phyloP scores from a whole-genome alignment of 2,329 filamentous ascomycete species.

The Sclerotinia borealis region DNA sequence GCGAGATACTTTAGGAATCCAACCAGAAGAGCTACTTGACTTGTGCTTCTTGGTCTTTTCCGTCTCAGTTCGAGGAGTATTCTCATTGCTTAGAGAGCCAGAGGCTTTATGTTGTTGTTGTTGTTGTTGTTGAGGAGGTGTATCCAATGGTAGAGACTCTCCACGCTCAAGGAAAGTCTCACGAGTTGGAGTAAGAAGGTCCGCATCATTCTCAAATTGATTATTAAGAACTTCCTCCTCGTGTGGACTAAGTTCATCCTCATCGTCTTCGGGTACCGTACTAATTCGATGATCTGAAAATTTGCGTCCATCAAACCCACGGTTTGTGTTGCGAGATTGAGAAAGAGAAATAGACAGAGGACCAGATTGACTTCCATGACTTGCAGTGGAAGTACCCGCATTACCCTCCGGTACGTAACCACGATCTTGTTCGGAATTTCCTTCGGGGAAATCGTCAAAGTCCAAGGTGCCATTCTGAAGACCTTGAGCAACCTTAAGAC shows the following conservation, averaged over 20 bases:
- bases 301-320: constrained; percentile 38
- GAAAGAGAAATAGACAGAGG: constrained; percentile 57
- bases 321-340: constrained; percentile 38
- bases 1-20: constrained; percentile 87
- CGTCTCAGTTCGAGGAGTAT: constrained; percentile 58
- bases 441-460: constrained; percentile 58
- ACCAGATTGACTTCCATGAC: constrained; percentile 68
- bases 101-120: constrained; percentile 26
- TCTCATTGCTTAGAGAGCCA: constrained; percentile 62
- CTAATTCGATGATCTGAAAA: constrained; percentile 77
- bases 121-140: constrained; percentile 53
- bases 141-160: constrained; percentile 49
- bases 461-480: constrained; percentile 51
- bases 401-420: constrained; percentile 82
- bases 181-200: constrained; percentile 54
- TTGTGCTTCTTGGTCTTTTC: constrained; percentile 83
- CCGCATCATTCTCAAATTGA: constrained; percentile 53
- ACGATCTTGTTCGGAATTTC: constrained; percentile 60
- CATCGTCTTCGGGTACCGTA: constrained; percentile 78
- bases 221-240: constrained; percentile 45
- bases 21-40: constrained; percentile 69
- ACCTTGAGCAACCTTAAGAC: constrained; percentile 56
- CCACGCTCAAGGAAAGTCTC: constrained; percentile 48
- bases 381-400: constrained; percentile 68
- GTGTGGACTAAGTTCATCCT: constrained; percentile 49